These are phyloP conservation scores for Peronospora tabacina DNA, from an alignment of 352 stramenopile genomes.

Conservation along the genomic window DNA sequence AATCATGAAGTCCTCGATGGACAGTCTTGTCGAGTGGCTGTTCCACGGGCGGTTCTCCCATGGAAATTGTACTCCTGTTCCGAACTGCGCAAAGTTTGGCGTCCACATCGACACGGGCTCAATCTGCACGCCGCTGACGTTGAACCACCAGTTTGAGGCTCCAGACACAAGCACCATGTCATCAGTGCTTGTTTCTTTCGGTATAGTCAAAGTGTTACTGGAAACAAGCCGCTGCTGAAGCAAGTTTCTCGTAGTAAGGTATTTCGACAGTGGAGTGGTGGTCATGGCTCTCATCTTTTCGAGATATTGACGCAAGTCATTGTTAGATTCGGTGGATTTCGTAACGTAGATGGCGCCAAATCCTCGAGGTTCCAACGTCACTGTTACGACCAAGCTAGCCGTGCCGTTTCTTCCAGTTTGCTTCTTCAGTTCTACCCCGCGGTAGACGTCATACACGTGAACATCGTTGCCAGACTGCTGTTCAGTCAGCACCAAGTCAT, in stretches of 20 bases:
- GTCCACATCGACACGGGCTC: conserved; percentile 69
- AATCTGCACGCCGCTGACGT: conserved; percentile 72
- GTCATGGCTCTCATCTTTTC: conserved; percentile 45
- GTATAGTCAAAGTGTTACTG: background rate
- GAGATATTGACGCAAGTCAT: conserved; percentile 39
- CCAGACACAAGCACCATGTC: conserved; percentile 50
- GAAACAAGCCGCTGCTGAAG: conserved; percentile 36
- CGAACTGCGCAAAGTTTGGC: conserved; percentile 43
- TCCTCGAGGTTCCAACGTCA: conserved; percentile 46
- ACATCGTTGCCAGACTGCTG: conserved; percentile 15
- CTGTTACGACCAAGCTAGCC: conserved; percentile 13
- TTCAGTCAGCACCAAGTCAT: conserved; percentile 31
- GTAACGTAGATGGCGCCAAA: conserved; percentile 50
- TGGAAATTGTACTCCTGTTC: conserved; percentile 75
- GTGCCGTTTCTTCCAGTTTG: conserved; percentile 5
- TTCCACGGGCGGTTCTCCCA: conserved; percentile 77
- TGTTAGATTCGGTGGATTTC: conserved; percentile 1
- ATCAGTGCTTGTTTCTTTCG: conserved; percentile 1
- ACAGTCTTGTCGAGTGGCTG: conserved; percentile 56
- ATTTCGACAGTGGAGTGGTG: conserved; percentile 36
- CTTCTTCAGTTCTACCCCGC: conserved; percentile 34
- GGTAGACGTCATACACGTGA: conserved; percentile 58
- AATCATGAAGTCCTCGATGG: conserved; percentile 64
- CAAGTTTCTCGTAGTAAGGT: conserved; percentile 31
- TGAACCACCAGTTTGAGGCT: conserved; percentile 62